These are phyloP conservation scores for Pinguiococcus pyrenoidosus DNA, from an alignment of 108 stramenopile genomes.

Conservation along the genomic window DNA sequence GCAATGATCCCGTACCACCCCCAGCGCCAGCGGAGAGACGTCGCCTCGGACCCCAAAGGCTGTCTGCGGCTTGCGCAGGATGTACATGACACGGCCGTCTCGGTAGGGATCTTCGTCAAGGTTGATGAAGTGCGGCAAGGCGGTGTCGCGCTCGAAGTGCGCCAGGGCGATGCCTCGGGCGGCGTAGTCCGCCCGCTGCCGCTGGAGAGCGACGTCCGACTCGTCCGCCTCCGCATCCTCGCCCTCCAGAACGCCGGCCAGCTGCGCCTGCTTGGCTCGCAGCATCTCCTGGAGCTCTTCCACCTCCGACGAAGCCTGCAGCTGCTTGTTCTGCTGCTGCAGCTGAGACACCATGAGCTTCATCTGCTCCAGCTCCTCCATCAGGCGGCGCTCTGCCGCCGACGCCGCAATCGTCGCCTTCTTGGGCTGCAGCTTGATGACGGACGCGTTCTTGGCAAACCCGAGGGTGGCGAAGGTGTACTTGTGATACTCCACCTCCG, in stretches of 20 bases:
- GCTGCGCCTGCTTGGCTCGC: constrained; percentile 31
- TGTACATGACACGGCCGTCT: constrained; percentile 39
- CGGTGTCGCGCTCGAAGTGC: constrained; percentile 25
- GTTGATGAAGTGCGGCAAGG: constrained; percentile 33
- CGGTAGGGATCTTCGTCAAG: constrained; percentile 47
- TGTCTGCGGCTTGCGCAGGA: constrained; percentile 21
- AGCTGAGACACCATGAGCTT: constrained; percentile 35
- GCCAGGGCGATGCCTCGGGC: constrained; percentile 28
- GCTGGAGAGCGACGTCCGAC: no score
- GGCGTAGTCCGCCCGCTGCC: constrained; percentile 37
- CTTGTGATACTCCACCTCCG: constrained; percentile 39
- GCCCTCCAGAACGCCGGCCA: constrained; percentile 24
- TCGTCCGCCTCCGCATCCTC: constrained; percentile 13
- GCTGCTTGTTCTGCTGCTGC: constrained; percentile 16
- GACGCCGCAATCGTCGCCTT: constrained; percentile 42
- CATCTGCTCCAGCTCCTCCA: constrained; percentile 40
- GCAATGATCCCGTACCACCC: constrained; percentile 24
- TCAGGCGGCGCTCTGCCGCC: constrained; percentile 32
- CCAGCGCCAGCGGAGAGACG: constrained; percentile 38
- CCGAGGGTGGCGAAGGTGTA: constrained; percentile 46
- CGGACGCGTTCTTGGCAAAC: constrained; percentile 45
- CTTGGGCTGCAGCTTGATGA: constrained; percentile 46
- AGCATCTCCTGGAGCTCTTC: constrained; percentile 33
- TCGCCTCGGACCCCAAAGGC: constrained; percentile 34
- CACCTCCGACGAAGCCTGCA: constrained; percentile 4